Percentiles rank a stretch among this genome's conserved stretches.
phyloP scores from a whole-genome alignment of 805 yeast genomes.

The Wickerhamiella slavikovae region DNA sequence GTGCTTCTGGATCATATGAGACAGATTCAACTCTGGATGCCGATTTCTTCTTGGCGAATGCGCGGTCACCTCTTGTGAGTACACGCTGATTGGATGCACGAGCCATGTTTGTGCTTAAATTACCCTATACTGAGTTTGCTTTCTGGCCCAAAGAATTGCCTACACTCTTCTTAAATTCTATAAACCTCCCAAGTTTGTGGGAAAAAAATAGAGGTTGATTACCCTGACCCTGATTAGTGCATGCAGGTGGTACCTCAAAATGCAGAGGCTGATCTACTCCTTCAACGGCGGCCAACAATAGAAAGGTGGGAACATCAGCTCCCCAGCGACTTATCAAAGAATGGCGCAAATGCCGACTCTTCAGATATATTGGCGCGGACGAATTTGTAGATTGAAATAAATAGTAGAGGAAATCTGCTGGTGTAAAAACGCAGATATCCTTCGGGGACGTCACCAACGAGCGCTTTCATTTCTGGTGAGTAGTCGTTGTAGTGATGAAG shows the following conservation, averaged over 20 bases:
- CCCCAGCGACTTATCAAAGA: too few relatives aligned
- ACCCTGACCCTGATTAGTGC: too few relatives aligned
- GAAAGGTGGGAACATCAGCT: too few relatives aligned
- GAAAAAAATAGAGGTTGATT: too few relatives aligned
- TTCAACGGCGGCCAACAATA: too few relatives aligned
- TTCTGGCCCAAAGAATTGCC: too few relatives aligned
- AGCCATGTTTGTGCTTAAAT: background rate
- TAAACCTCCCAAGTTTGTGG: too few relatives aligned
- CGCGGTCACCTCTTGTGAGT: slow-evolving; percentile 63
- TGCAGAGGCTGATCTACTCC: too few relatives aligned
- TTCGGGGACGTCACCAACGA: slow-evolving; percentile 63
- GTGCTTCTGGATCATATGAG: slow-evolving; percentile 51
- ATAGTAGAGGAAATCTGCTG: slow-evolving; percentile 50
- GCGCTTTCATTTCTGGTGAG: slow-evolving; percentile 28
- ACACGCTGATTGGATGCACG: slow-evolving; percentile 48
- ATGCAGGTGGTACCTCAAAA: too few relatives aligned
- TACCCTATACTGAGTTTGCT: too few relatives aligned
- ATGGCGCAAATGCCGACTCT: slow-evolving; percentile 32
- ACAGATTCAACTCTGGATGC: slow-evolving; percentile 57
- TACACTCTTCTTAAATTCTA: too few relatives aligned
- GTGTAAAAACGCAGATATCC: slow-evolving; percentile 70
- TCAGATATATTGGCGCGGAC: slow-evolving; percentile 34
- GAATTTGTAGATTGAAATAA: slow-evolving; percentile 54
- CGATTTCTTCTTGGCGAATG: slow-evolving; percentile 48
- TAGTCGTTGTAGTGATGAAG: slow-evolving; percentile 87